Evolutionary conservation across 345 rosid genomes (phyloP).

Genomic region (Pistacia integerrima): DNA sequence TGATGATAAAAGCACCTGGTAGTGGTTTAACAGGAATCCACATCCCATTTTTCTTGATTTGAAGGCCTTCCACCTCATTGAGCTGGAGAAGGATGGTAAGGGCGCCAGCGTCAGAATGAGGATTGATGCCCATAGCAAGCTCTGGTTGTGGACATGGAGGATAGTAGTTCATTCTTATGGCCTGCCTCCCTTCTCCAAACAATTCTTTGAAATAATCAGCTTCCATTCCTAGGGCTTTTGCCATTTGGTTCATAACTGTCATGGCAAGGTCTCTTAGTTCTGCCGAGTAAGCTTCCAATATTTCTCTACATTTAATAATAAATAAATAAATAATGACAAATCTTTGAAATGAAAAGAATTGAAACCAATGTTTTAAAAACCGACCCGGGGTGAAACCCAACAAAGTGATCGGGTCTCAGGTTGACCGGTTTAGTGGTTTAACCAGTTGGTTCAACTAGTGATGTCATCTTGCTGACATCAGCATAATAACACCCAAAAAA

Average conservation of each 20-base stretch:
- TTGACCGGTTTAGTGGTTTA: too few relatives aligned
- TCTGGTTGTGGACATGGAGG: slow-evolving; percentile 42
- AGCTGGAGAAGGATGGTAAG: slow-evolving; percentile 22
- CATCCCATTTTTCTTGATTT: slow-evolving; percentile 24
- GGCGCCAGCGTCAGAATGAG: slow-evolving; percentile 26
- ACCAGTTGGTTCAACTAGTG: too few relatives aligned
- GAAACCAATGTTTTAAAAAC: too few relatives aligned
- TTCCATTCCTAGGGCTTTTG: slow-evolving; percentile 19
- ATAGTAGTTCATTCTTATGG: slow-evolving; percentile 23
- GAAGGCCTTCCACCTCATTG: slow-evolving; percentile 28
- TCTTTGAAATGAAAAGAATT: too few relatives aligned
- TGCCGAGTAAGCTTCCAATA: neutral
- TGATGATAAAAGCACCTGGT: slow-evolving; percentile 21
- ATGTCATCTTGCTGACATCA: too few relatives aligned
- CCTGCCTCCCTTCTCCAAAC: slow-evolving; percentile 17
- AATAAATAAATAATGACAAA: neutral
- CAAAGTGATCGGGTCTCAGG: too few relatives aligned
- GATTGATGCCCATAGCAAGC: slow-evolving; percentile 35
- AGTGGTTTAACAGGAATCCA: slow-evolving; percentile 20
- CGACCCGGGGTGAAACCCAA: too few relatives aligned
- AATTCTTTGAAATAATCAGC: neutral
- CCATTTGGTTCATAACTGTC: slow-evolving; percentile 17
- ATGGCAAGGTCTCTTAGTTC: slow-evolving; percentile 15
- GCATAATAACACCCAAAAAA: too few relatives aligned
- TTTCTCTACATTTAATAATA: neutral